Evolutionary conservation across 2,329 filamentous ascomycete genomes (phyloP), one percentile per base, ranked within the genome.

Genomic region (Fusarium oxysporum): DNA sequence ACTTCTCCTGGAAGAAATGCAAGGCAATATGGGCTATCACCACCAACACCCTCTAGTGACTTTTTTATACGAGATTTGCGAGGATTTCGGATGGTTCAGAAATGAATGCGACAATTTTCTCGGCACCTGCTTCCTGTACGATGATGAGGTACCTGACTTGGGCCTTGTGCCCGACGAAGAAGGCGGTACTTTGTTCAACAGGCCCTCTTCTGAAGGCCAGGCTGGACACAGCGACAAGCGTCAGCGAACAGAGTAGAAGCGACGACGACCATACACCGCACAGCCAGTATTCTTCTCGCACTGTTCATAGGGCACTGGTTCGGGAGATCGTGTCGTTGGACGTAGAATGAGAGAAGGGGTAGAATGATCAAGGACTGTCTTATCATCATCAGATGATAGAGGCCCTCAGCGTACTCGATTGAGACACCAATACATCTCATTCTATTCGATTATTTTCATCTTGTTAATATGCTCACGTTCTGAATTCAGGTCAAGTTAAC

Each of bases 261-360:
- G 3, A 3, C 9, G 0, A n/a, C 1, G 0, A 6, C 0, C 19
- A 30, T 21, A 23, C 10, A 1, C 5, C 8, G 5, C 21, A 19
- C 30, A 3, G 0, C 0, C 3, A n/a, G 10, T 9, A 5, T 3
- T 6, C 5, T 9, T 19, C 14, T 33, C 5, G 0, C 0, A 3
- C 3, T 10, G 2, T 1, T 7, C 3, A 50, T 0, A 1, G 30
- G 0, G 4, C 3, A 19, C 8, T 23, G 1, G 0, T 7, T 5
- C 6, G 11, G 30, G 8, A 10, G 11, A 33, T 33, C 16, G 16
- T 5, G 7, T 32, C 16, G 3, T 0, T 13, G 28, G 21, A 2
- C 8, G 11, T 5, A 13, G 3, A 33, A 23, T 13, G 11, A 16
- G 47, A 33, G 16, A 23, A 2, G 5, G 8, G 30, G 21, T 9